Conservation (phyloP, 345 rosid species). For the Raphanus raphanistrum region DNA sequence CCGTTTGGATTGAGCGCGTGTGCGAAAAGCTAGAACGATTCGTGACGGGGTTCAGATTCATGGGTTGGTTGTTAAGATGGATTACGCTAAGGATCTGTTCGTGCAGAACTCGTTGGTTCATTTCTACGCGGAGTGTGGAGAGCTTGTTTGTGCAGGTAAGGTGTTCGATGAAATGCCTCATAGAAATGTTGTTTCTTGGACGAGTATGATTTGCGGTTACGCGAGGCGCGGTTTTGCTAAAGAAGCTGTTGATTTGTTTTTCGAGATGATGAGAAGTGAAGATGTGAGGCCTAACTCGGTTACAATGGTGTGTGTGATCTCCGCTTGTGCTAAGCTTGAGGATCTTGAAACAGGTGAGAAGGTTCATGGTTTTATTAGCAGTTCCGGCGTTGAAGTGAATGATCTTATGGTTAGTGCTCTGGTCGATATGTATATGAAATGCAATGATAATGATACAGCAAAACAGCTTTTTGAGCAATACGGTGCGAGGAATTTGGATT, state of each 20-base stretch:
- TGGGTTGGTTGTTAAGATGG: constrained; percentile 50
- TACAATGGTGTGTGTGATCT: constrained; percentile 59
- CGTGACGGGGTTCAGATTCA: constrained; percentile 58
- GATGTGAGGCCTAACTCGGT: constrained; percentile 53
- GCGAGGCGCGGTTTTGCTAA: constrained; percentile 43
- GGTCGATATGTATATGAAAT: constrained; percentile 76
- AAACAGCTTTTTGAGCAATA: constrained; percentile 52
- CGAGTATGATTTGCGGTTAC: constrained; percentile 68
- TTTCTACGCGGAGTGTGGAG: constrained; percentile 57
- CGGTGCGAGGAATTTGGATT: constrained; percentile 47
- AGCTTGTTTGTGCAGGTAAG: constrained; percentile 44
- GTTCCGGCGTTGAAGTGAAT: constrained; percentile 44
- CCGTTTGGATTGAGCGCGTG: constrained; percentile 64
- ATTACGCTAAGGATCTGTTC: constrained; percentile 46
- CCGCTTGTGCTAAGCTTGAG: constrained; percentile 65
- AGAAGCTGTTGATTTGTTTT: constrained; percentile 61
- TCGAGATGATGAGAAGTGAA: constrained; percentile 46
- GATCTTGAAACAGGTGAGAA: constrained; percentile 52
- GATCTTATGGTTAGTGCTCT: constrained; percentile 56
- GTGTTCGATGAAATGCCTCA: constrained; percentile 63
- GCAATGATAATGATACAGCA: constrained; percentile 50
- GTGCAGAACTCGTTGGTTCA: constrained; percentile 63
- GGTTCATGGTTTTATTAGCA: constrained; percentile 46
- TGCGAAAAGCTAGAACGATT: constrained; percentile 43
- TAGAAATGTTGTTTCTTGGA: constrained; percentile 72